Conservation (phyloP, 2,329 filamentous ascomycete genomes). For the Didymella glomerata region DNA sequence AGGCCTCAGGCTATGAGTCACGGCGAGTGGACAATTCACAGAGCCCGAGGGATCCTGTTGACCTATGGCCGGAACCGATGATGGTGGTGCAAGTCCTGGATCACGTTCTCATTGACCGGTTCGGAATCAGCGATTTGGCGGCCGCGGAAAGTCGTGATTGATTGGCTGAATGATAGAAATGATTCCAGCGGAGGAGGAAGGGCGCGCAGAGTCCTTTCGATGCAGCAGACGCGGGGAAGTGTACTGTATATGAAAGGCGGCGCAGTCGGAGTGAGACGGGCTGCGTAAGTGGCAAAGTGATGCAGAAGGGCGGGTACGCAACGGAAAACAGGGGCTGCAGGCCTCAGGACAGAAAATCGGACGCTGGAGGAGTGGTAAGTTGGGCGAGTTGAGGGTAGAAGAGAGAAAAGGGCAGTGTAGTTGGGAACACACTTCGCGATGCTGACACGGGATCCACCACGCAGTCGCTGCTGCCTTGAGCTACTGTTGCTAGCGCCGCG, state of each 20-base stretch:
- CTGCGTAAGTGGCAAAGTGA: slow-evolving; percentile 37
- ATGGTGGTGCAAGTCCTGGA: slow-evolving; percentile 31
- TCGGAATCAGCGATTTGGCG: slow-evolving; percentile 19
- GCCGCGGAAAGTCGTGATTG: slow-evolving; percentile 17
- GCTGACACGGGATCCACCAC: slow-evolving; percentile 16
- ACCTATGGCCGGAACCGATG: slow-evolving; percentile 35
- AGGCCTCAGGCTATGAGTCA: slow-evolving; percentile 51
- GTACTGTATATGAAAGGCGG: slow-evolving; percentile 47
- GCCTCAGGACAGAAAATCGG: slow-evolving; percentile 41
- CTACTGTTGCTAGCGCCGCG: slow-evolving; percentile 1
- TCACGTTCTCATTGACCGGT: slow-evolving; percentile 41
- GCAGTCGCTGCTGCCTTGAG: slow-evolving; percentile 4
- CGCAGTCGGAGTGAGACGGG: slow-evolving; percentile 42
- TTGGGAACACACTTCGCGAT: slow-evolving; percentile 17
- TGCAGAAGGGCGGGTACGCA: slow-evolving; percentile 35
- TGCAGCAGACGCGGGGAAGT: slow-evolving; percentile 29
- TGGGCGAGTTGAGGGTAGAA: slow-evolving; percentile 33
- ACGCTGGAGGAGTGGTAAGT: slow-evolving; percentile 28
- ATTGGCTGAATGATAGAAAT: slow-evolving; percentile 24
- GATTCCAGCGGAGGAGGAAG: slow-evolving; percentile 35
- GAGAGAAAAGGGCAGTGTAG: slow-evolving; percentile 24
- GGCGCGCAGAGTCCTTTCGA: slow-evolving; percentile 39
- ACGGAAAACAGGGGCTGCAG: slow-evolving; percentile 34
- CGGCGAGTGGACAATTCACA: slow-evolving; percentile 34
- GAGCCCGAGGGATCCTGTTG: slow-evolving; percentile 35